Base-by-base conservation (phyloP, 2,329 filamentous ascomycete genomes). In the Rachicladosporium sp. region DNA sequence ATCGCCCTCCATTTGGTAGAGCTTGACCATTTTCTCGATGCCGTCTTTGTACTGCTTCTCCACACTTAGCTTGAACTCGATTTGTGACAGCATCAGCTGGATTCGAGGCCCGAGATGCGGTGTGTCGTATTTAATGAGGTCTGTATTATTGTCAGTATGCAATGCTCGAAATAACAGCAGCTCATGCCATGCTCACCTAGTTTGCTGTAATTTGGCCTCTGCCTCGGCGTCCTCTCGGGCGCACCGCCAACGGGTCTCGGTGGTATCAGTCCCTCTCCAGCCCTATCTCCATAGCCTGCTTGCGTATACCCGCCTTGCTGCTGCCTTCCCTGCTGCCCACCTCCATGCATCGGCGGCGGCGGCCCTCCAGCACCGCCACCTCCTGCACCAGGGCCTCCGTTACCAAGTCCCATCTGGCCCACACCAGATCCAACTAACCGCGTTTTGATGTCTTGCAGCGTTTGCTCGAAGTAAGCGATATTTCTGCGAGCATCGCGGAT, bases 31-130 rank as follows among this genome's bases (percentile, higher is more conserved):
- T 69, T 98, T 98, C 64, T 98, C 91, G 52, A 98, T 91, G 46
- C 91, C 91, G 57, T 93, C 93, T 50, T 96, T 87, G 64, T 98
- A 98, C 65, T 98, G 91, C 60, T 95, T 93, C 62, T 98, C 91
- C 21, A 98, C 91, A 50, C 91, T 94, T 45, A 98, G 74, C 68
- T 98, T 98, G 70, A 98, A 98, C 63, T 96, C 87, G 47, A 98
- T 80, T 63, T 98, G 91, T 35, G 91, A 93, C 56, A 98, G 70
- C 91, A 98, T 98, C 56, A 96, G 82, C 67, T 98, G 91, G 56
- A 98, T 98, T 51, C 93, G 87, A 44, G 91, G 89, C 29, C 91
- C 91, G 46, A 98, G 79, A 60, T 95, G 85, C 11, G 84, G 83
- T 27, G 88, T 95, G 59, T 98, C 91, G 65, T 93, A 94, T 76